Conservation (phyloP, 176 grass and related monocot species). For the Aegilops longissima region DNA sequence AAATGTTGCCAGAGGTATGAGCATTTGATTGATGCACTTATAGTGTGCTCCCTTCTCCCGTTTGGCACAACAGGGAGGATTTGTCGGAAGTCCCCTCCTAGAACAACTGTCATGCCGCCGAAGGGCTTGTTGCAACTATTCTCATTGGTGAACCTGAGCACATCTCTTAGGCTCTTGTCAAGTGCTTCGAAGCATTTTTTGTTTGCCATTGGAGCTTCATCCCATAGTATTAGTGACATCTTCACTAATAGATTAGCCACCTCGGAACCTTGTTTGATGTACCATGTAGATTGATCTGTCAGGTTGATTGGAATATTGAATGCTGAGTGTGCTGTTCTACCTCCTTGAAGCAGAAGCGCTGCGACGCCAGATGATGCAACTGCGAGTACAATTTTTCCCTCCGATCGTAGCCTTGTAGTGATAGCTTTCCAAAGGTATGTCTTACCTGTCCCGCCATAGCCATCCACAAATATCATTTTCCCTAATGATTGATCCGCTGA, state of each 20-base stretch:
- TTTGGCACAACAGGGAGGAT: conserved; percentile 11
- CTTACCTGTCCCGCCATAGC: conserved; percentile 12
- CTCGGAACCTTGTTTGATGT: conserved; percentile 8
- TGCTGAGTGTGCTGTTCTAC: conserved; percentile 15
- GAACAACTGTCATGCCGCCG: conserved; percentile 22
- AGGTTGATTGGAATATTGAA: conserved; percentile 13
- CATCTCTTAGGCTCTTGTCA: background rate
- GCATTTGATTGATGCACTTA: background rate
- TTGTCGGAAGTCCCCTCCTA: conserved; percentile 19
- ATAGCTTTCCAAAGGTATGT: conserved; percentile 9
- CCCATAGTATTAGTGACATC: conserved; percentile 5
- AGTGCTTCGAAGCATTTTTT: conserved; percentile 11
- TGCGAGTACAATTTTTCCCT: background rate
- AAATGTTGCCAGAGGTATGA: conserved; percentile 22
- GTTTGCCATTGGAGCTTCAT: conserved; percentile 13
- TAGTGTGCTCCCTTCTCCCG: background rate
- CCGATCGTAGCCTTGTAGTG: background rate
- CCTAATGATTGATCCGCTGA: conserved; percentile 5
- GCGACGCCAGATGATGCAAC: background rate
- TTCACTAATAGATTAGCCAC: background rate
- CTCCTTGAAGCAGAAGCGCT: conserved; percentile 14
- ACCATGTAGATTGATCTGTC: background rate
- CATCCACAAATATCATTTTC: background rate
- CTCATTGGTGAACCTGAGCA: background rate
- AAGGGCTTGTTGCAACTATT: conserved; percentile 9